Evolutionary conservation across 176 grass and related monocot genomes (phyloP).

Genomic region (Poa annua): DNA sequence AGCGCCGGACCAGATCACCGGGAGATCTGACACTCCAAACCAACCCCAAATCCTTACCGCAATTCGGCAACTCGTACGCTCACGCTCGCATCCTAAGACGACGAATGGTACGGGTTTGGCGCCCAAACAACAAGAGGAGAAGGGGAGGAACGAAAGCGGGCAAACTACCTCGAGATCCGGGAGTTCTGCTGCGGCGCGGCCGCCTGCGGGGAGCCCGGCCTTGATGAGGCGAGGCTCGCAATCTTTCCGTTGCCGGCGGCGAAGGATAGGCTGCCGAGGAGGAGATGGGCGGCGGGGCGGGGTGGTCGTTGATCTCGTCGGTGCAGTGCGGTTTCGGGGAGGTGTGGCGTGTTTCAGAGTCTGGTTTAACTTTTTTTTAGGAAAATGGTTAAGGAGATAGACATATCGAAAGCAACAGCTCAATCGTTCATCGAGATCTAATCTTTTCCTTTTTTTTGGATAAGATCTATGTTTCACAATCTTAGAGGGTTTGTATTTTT

Average conservation of each 20-base stretch:
- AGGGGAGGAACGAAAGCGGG: not conserved
- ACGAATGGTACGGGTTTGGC: not conserved
- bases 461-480: too few species aligned
- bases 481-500: too few species aligned
- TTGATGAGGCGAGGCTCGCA: not conserved
- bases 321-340: not conserved
- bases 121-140: not conserved
- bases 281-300: not conserved
- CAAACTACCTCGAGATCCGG: constrained; percentile 19
- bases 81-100: not conserved
- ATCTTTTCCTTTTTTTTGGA: too few species aligned
- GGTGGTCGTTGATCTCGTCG: not conserved
- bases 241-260: not conserved
- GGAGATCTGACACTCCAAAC: not conserved
- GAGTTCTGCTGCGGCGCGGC: not conserved
- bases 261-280: not conserved
- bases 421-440: too few species aligned
- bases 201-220: not conserved
- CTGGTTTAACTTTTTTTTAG: not conserved
- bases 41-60: not conserved
- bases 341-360: not conserved
- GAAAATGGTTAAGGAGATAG: not conserved
- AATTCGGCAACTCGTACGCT: not conserved
- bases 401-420: too few species aligned
- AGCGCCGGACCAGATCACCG: not conserved